Conservation (phyloP, 2,329 filamentous ascomycete genomes). For the Diaporthe vexans region DNA sequence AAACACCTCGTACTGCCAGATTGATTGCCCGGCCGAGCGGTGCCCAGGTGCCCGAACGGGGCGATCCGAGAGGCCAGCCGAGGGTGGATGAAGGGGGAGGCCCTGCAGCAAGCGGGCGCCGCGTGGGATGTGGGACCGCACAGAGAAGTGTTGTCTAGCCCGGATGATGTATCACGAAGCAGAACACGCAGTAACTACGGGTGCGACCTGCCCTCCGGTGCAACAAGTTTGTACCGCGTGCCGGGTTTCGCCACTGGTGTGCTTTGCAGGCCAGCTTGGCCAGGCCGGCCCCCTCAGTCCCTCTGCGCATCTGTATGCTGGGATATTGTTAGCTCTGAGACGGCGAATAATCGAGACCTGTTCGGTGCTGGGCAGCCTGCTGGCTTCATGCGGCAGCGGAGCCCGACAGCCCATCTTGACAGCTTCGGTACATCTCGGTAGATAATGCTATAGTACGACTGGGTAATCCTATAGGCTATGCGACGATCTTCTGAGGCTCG, state of each 20-base stretch:
- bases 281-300: background rate
- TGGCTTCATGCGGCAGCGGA: background rate
- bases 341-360: background rate
- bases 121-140: slow-evolving; percentile 32
- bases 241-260: slow-evolving; percentile 11
- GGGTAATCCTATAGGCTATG: background rate
- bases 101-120: slow-evolving; percentile 31
- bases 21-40: slow-evolving; percentile 4
- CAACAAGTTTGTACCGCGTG: background rate
- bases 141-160: background rate
- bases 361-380: background rate
- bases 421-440: background rate
- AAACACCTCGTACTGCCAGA: background rate
- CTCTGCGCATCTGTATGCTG: background rate
- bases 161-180: background rate
- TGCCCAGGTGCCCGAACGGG: slow-evolving; percentile 24
- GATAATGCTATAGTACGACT: background rate
- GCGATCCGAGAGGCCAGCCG: slow-evolving; percentile 38
- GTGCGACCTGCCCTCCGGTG: background rate
- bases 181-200: background rate
- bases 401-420: background rate
- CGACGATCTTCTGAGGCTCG: slow-evolving; percentile 1
- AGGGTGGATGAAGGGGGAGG: slow-evolving; percentile 14
- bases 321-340: background rate
- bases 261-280: background rate